Percentiles rank a stretch among this genome's conserved stretches.
These are phyloP conservation scores for Brettanomyces nanus DNA, from an alignment of 805 yeast genomes.

Conservation along the genomic window DNA sequence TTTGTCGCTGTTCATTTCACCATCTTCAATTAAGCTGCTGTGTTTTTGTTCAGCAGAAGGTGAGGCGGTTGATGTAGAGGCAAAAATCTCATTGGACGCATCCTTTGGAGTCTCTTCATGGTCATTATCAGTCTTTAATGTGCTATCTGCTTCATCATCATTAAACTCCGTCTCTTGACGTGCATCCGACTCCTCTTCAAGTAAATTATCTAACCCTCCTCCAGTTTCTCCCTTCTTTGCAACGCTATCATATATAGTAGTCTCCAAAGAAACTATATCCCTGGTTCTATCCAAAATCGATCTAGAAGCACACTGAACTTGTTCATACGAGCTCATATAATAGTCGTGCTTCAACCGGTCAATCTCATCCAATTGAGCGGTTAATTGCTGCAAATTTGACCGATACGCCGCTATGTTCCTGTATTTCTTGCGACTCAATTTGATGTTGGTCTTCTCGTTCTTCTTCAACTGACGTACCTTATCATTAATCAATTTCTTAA, in stretches of 20 bases:
- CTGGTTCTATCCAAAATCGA: slow-evolving; percentile 49
- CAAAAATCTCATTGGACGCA: not conserved
- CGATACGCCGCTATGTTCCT: slow-evolving; percentile 65
- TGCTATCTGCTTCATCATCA: not conserved
- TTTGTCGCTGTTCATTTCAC: too few species aligned
- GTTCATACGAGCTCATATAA: slow-evolving; percentile 52
- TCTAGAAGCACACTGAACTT: slow-evolving; percentile 55
- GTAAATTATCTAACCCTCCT: slow-evolving; percentile 64
- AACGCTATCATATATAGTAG: slow-evolving; percentile 71
- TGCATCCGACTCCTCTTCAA: slow-evolving; percentile 5
- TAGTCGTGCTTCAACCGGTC: slow-evolving; percentile 70
- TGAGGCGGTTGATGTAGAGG: too few species aligned
- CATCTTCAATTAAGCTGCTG: too few species aligned
- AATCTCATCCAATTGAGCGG: slow-evolving; percentile 70
- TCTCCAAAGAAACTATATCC: slow-evolving; percentile 65
- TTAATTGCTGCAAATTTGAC: slow-evolving; percentile 55
- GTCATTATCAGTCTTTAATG: not conserved
- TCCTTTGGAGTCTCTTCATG: not conserved
- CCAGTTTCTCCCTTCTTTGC: slow-evolving; percentile 85
- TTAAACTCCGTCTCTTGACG: not conserved
- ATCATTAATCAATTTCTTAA: slow-evolving; percentile 43
- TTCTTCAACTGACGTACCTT: slow-evolving; percentile 45
- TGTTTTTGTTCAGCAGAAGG: too few species aligned
- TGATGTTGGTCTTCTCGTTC: slow-evolving; percentile 54
- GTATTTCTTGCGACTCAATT: slow-evolving; percentile 49